These are phyloP conservation scores for Lathyrus oleraceus DNA, from an alignment of 306 rosid genomes.

Conservation along the genomic window DNA sequence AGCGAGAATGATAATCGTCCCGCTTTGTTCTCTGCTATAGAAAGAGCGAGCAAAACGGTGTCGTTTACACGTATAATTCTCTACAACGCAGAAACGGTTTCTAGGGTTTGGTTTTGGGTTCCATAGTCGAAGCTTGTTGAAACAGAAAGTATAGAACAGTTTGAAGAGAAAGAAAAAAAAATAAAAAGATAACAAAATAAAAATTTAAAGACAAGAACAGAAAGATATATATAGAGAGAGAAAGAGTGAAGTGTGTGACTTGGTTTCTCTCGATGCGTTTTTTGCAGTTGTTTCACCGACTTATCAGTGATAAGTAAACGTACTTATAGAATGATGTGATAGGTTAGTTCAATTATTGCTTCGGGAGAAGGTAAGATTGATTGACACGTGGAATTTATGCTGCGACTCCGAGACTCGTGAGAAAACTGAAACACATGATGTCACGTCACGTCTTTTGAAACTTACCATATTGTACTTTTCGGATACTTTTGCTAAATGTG, in stretches of 20 bases:
- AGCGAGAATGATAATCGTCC: neutral
- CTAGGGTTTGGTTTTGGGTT: conserved; percentile 54
- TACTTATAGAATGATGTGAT: conserved; percentile 25
- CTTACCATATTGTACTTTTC: no score
- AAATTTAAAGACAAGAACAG: neutral
- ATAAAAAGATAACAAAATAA: conserved; percentile 17
- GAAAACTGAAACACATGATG: neutral
- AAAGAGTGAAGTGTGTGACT: conserved; percentile 25
- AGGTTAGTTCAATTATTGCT: accelerated
- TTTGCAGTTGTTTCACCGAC: conserved; percentile 38
- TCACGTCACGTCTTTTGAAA: conserved; percentile 6
- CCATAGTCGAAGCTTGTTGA: conserved; percentile 2
- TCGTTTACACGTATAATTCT: neutral
- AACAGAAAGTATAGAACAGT: conserved; percentile 24
- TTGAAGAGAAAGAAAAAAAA: neutral
- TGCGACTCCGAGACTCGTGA: conserved; percentile 9
- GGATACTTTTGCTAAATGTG: neutral
- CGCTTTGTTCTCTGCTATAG: neutral
- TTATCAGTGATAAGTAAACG: conserved; percentile 32
- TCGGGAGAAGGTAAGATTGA: conserved; percentile 12
- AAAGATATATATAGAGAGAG: neutral
- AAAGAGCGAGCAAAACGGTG: neutral
- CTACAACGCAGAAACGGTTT: conserved; percentile 11
- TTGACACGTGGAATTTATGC: conserved; percentile 30
- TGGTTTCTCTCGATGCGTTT: conserved; percentile 60